Percentiles rank a stretch among this genome's conserved stretches.
These are phyloP conservation scores for Phragmites australis DNA, from an alignment of 176 grass and related monocot genomes.

Conservation along the genomic window DNA sequence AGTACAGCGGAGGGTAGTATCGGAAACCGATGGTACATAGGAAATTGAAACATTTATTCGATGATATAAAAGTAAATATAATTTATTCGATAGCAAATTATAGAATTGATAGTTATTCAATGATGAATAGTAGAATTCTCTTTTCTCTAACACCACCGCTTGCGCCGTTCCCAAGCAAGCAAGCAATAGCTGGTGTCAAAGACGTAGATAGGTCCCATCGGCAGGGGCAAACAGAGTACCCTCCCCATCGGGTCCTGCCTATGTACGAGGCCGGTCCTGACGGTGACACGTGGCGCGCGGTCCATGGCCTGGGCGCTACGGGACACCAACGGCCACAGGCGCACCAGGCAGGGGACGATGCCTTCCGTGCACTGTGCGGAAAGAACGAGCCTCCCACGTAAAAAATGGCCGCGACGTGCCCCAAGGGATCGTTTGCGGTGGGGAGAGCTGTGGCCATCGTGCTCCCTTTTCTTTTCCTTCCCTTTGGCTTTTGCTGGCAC, in stretches of 20 bases:
- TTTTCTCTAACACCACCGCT: too few relatives aligned
- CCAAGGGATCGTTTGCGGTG: neutral
- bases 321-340: slow-evolving; percentile 10
- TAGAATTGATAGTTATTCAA: too few relatives aligned
- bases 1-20: too few relatives aligned
- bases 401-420: neutral
- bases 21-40: too few relatives aligned
- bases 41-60: too few relatives aligned
- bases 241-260: neutral
- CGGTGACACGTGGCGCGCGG: neutral
- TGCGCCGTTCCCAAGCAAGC: neutral
- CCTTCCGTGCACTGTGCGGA: slow-evolving; percentile 32
- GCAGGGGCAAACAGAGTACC: neutral
- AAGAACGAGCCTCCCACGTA: neutral
- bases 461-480: neutral
- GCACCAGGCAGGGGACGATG: slow-evolving; percentile 34
- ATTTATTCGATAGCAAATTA: too few relatives aligned
- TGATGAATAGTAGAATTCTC: too few relatives aligned
- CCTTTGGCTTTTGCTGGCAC: neutral
- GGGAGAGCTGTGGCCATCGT: neutral
- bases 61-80: too few relatives aligned
- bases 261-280: neutral
- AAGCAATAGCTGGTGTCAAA: neutral
- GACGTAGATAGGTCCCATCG: neutral
- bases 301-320: too few relatives aligned